Conservation (phyloP, 2,329 filamentous ascomycete genomes). For the Chaetomiaceae sp. region DNA sequence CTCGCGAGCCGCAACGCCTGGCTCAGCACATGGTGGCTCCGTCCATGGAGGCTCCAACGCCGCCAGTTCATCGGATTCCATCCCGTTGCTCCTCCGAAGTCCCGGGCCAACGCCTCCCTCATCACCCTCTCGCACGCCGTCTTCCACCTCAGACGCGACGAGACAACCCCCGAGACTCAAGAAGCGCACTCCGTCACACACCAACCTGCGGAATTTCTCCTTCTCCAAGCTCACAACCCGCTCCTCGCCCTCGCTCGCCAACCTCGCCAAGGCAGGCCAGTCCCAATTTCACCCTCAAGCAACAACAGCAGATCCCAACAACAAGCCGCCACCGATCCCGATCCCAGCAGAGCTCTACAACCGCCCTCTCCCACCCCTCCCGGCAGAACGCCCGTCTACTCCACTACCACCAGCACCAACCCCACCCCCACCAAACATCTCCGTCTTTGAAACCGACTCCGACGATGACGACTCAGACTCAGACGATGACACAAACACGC, state of each 20-base stretch:
- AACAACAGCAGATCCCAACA: not conserved
- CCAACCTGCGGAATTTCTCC: constrained; percentile 15
- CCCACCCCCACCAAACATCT: constrained; percentile 32
- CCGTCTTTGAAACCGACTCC: constrained; percentile 47
- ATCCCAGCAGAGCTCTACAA: constrained; percentile 1
- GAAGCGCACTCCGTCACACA: constrained; percentile 10
- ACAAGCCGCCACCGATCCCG: constrained; percentile 1
- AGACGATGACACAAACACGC: too few species aligned
- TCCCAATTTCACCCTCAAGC: constrained; percentile 17
- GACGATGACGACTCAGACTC: constrained; percentile 40
- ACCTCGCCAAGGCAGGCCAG: constrained; percentile 22
- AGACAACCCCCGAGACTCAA: not conserved
- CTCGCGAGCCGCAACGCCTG: not conserved
- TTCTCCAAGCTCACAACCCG: constrained; percentile 18
- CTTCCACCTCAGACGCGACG: constrained; percentile 1
- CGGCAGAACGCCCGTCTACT: not conserved
- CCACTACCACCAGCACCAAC: too few species aligned
- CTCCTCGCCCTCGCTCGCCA: constrained; percentile 21
- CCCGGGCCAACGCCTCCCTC: constrained; percentile 3
- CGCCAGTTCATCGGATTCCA: constrained; percentile 12
- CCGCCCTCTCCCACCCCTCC: constrained; percentile 14
- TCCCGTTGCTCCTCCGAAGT: constrained; percentile 3
- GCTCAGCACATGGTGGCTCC: not conserved
- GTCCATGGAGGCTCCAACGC: not conserved
- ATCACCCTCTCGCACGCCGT: constrained; percentile 13